A percentile compares a stretch with the other conserved stretches of the same genome.
phyloP scores from a whole-genome alignment of 2,329 filamentous ascomycete genomes.

The Metarhizium humberi region DNA sequence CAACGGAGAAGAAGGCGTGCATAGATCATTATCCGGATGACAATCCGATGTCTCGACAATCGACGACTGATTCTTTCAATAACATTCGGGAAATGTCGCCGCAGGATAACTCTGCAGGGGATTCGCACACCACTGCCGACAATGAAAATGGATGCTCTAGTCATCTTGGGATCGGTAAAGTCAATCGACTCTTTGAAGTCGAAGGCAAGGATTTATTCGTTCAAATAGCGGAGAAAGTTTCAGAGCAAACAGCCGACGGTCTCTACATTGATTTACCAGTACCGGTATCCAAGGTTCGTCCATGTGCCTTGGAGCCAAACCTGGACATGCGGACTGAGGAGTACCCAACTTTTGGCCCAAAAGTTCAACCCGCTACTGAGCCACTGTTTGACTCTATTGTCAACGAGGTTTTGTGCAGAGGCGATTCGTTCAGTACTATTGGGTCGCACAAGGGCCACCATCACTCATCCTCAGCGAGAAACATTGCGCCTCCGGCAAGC shows the following conservation, averaged over 20 bases:
- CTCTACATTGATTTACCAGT: neutral
- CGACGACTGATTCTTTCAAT: conserved; percentile 3
- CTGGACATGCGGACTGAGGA: neutral
- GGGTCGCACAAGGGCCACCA: conserved; percentile 2
- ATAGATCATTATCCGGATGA: neutral
- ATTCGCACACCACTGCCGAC: neutral
- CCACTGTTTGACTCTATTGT: neutral
- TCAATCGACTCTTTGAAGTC: neutral
- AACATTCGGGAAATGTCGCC: neutral
- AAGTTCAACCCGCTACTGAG: neutral
- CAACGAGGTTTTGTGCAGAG: neutral
- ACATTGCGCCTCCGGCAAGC: neutral
- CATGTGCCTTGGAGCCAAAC: conserved; percentile 8
- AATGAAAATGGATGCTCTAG: neutral
- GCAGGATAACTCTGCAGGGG: neutral
- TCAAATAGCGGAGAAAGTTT: neutral
- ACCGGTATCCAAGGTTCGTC: conserved; percentile 13
- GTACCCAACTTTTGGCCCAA: neutral
- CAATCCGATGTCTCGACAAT: conserved; percentile 4
- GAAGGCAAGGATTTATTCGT: neutral
- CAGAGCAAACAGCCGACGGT: neutral
- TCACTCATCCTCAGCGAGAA: neutral
- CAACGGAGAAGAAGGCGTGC: neutral
- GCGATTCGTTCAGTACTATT: neutral
- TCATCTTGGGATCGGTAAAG: neutral